phyloP scores from a whole-genome alignment of 768 basidiomycete genomes.

The Boletellus sp. region DNA sequence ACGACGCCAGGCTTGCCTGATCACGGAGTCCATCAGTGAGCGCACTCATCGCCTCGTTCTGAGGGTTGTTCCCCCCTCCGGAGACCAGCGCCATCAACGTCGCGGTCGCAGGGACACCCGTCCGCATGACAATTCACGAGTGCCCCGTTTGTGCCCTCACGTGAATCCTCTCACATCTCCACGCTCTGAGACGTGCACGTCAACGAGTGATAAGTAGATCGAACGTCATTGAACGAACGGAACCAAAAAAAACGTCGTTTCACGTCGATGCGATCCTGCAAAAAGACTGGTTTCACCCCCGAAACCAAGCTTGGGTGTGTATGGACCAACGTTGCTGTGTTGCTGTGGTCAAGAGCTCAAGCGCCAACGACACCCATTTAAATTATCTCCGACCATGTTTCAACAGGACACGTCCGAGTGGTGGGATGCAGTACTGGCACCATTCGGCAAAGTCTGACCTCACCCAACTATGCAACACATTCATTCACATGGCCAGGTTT shows the following conservation, averaged over 20 bases:
- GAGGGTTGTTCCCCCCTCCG: conserved; percentile 11
- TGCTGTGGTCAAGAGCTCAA: conserved; percentile 1
- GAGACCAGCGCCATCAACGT: conserved; percentile 13
- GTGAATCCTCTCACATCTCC: conserved; percentile 11
- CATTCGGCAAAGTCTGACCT: conserved; percentile 1
- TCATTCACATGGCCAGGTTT: neutral
- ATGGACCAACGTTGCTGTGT: neutral
- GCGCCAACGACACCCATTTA: neutral
- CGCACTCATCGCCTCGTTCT: conserved; percentile 14
- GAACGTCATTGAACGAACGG: conserved; percentile 1
- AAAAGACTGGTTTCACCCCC: conserved; percentile 9
- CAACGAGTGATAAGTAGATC: neutral
- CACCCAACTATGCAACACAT: neutral
- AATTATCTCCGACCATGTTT: conserved; percentile 2
- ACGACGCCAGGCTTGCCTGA: neutral
- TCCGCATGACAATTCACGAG: conserved; percentile 13
- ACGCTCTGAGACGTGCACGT: conserved; percentile 3
- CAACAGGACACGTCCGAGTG: conserved; percentile 1
- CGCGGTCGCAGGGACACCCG: conserved; percentile 13
- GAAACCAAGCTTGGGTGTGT: conserved; percentile 5
- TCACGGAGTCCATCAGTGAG: neutral
- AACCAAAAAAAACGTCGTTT: conserved; percentile 10
- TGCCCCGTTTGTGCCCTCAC: conserved; percentile 12
- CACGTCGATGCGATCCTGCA: conserved; percentile 12
- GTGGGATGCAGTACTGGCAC: neutral